Conservation (phyloP, 2,329 filamentous ascomycete genomes). For the Thelonectria rubi region DNA sequence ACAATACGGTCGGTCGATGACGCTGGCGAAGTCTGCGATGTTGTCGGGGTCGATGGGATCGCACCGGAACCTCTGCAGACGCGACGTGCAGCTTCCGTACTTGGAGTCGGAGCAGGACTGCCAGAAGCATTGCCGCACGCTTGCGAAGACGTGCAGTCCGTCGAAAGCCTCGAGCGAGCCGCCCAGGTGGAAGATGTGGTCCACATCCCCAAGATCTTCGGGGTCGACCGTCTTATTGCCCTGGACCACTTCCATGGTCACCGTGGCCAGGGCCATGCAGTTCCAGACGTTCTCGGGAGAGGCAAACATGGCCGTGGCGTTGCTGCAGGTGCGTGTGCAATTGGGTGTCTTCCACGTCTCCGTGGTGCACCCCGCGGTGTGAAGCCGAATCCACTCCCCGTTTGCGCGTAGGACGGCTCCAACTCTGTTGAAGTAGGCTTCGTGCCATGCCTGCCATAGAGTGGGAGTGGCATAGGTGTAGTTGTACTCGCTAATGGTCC, state of each 20-base stretch:
- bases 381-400: background rate
- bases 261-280: slow-evolving; percentile 17
- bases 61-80: background rate
- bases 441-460: background rate
- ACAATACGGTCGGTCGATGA: background rate
- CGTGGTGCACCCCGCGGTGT: background rate
- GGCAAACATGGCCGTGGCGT: slow-evolving; percentile 16
- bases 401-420: background rate
- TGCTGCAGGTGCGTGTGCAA: slow-evolving; percentile 10
- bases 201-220: background rate
- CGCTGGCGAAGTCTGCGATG: background rate
- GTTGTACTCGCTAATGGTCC: background rate
- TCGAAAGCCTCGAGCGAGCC: slow-evolving; percentile 13
- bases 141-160: background rate
- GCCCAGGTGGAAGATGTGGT: background rate
- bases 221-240: background rate
- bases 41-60: background rate
- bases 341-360: background rate
- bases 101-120: slow-evolving; percentile 18
- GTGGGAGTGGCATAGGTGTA: background rate
- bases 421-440: background rate
- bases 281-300: slow-evolving; percentile 26
- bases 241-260: background rate
- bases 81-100: background rate
- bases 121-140: slow-evolving; percentile 1